These are phyloP conservation scores for Candida ortonii DNA, from an alignment of 805 yeast genomes.

Conservation along the genomic window DNA sequence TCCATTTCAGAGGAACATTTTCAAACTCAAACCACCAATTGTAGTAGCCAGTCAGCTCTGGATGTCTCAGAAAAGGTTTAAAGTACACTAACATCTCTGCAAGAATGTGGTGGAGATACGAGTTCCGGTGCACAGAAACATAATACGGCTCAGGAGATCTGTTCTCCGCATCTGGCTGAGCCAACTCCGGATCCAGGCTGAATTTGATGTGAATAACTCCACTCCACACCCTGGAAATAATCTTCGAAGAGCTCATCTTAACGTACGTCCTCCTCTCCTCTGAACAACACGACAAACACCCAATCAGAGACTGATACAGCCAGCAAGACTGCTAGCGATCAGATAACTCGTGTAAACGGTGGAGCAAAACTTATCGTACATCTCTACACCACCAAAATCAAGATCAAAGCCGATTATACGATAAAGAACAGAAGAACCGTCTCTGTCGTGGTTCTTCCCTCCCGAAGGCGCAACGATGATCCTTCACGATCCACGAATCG, in stretches of 20 bases:
- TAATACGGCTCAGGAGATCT: conserved; percentile 22
- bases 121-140: conserved; percentile 39
- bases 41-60: conserved; percentile 13
- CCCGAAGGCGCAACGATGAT: too few species aligned
- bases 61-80: conserved; percentile 27
- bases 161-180: conserved; percentile 24
- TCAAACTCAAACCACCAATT: conserved; percentile 68
- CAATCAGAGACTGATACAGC: too few species aligned
- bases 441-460: too few species aligned
- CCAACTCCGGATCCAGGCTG: conserved; percentile 18
- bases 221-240: conserved; percentile 43
- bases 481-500: too few species aligned
- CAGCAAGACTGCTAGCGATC: too few species aligned
- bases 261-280: too few species aligned
- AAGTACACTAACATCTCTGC: conserved; percentile 39
- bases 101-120: conserved; percentile 49
- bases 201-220: conserved; percentile 50
- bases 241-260: conserved; percentile 34
- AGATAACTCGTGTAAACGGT: too few species aligned
- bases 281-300: too few species aligned
- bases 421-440: too few species aligned
- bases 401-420: too few species aligned
- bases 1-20: conserved; percentile 68
- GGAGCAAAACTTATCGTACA: too few species aligned
- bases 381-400: too few species aligned